These are phyloP conservation scores for Cladophialophora immunda DNA, from an alignment of 2,329 filamentous ascomycete species.

Conservation along the genomic window DNA sequence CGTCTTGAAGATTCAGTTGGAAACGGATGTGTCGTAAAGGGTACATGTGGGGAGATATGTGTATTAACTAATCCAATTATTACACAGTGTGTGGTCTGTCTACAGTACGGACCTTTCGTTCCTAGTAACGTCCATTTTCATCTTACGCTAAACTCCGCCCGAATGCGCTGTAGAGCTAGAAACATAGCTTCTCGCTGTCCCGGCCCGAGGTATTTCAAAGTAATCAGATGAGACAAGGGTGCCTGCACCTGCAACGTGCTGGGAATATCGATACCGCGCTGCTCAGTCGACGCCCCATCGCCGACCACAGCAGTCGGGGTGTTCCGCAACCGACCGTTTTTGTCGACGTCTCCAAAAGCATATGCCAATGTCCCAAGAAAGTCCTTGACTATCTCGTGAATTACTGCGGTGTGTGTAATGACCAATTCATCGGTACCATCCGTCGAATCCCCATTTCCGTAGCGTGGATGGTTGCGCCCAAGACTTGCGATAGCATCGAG, in stretches of 20 bases:
- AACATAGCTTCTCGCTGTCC: conserved; percentile 32
- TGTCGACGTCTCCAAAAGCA: conserved; percentile 33
- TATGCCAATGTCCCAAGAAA: conserved; percentile 30
- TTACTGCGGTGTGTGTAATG: conserved; percentile 15
- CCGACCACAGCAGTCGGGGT: conserved; percentile 21
- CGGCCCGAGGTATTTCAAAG: conserved; percentile 25
- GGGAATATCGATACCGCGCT: conserved; percentile 29
- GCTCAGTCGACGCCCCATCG: conserved; percentile 21
- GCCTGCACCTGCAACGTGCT: conserved; percentile 28
- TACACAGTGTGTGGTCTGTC: not conserved
- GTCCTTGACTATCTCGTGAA: conserved; percentile 29
- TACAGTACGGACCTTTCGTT: not conserved
- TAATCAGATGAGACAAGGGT: conserved; percentile 28
- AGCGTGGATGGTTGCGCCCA: not conserved
- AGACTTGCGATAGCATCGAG: conserved; percentile 23
- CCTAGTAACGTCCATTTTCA: conserved; percentile 11
- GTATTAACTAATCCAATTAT: not conserved
- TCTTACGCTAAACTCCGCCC: conserved; percentile 28
- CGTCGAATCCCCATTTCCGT: not conserved
- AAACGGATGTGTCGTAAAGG: too few species aligned
- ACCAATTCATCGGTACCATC: conserved; percentile 10
- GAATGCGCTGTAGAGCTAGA: conserved; percentile 30
- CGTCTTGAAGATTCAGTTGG: not conserved
- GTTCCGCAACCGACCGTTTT: conserved; percentile 14
- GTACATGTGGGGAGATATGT: not conserved